These are phyloP conservation scores for Ogataea siamensis DNA, from an alignment of 805 yeast genomes.

Conservation along the genomic window DNA sequence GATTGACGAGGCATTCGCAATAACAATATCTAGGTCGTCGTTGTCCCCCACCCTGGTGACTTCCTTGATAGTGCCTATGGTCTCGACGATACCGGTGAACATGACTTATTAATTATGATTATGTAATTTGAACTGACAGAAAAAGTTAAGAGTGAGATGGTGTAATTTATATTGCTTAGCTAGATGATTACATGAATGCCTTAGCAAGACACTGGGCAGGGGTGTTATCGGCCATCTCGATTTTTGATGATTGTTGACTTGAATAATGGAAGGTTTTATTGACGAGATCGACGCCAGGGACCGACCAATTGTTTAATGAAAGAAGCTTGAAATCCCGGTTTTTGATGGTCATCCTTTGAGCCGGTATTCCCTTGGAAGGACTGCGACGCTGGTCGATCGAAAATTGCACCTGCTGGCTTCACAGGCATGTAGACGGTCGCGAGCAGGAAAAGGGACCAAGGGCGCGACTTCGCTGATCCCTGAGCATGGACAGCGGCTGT, in stretches of 20 bases:
- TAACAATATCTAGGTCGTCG: conserved; percentile 66
- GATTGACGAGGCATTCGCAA: conserved; percentile 59
- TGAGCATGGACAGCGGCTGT: too few species aligned
- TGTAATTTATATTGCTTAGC: neutral
- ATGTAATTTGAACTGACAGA: neutral
- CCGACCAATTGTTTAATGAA: neutral
- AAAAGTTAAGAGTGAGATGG: too few species aligned
- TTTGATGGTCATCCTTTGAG: neutral
- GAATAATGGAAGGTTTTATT: neutral
- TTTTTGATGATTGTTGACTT: neutral
- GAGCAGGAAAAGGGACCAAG: too few species aligned
- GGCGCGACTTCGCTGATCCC: too few species aligned
- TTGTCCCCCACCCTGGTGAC: conserved; percentile 46
- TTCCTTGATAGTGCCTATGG: conserved; percentile 61
- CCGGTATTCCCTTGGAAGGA: neutral
- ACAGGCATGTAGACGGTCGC: too few species aligned
- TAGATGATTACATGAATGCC: neutral
- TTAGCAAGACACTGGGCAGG: too few species aligned
- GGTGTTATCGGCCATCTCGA: neutral
- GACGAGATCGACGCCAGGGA: neutral
- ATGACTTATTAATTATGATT: conserved; percentile 35
- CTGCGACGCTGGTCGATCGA: too few species aligned
- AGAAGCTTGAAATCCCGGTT: neutral
- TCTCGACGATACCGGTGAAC: conserved; percentile 95
- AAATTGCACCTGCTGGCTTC: too few species aligned